Evolutionary conservation across 345 rosid species (phyloP).

Genomic region (Viola odorata): DNA sequence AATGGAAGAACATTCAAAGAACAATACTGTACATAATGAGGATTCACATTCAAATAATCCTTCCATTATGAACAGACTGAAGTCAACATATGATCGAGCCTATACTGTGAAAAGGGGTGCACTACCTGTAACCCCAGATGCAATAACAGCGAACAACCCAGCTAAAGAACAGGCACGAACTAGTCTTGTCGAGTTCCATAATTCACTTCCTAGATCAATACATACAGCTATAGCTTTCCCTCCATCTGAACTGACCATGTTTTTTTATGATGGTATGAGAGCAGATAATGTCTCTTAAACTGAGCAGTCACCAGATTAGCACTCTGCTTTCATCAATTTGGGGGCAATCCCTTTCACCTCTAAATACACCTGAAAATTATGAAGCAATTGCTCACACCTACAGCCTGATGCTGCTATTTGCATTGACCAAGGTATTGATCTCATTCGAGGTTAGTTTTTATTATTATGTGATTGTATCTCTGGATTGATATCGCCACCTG

Average conservation of each 20-base stretch:
- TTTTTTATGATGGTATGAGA: conserved; percentile 5
- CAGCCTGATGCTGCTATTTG: conserved; percentile 55
- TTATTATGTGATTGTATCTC: no score
- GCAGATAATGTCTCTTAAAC: conserved; percentile 47
- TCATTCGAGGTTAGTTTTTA: neutral
- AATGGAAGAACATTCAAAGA: conserved; percentile 28
- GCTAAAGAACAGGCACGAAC: conserved; percentile 28
- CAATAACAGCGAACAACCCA: conserved; percentile 18
- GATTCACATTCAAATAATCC: conserved; percentile 27
- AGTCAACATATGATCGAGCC: conserved; percentile 45
- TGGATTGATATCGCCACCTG: neutral
- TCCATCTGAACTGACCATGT: conserved; percentile 2
- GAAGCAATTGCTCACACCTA: conserved; percentile 79
- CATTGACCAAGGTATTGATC: conserved; percentile 50
- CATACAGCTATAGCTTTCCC: neutral
- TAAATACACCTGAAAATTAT: conserved; percentile 58
- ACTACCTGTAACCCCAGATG: conserved; percentile 22
- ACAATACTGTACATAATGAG: conserved; percentile 16
- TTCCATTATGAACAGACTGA: conserved; percentile 44
- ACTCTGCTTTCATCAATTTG: conserved; percentile 63
- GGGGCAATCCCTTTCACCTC: conserved; percentile 66
- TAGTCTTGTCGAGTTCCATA: conserved; percentile 5
- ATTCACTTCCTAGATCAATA: neutral
- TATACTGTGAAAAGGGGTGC: conserved; percentile 28
- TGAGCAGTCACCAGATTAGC: conserved; percentile 67